phyloP scores from a whole-genome alignment of 2,329 filamentous ascomycete species.

The Epichloe glyceriae region DNA sequence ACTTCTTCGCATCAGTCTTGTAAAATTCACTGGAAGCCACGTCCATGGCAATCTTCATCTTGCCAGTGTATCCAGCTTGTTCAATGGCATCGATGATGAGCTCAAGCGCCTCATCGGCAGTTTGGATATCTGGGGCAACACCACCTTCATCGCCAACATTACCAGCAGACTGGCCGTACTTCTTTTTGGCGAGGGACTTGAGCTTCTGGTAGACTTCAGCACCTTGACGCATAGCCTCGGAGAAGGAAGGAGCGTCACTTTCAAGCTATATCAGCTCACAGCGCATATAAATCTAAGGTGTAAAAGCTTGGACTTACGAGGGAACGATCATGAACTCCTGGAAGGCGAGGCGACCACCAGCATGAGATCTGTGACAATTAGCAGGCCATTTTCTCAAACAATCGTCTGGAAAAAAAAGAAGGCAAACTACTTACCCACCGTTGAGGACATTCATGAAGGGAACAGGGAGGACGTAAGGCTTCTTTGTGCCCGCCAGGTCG shows the following conservation, averaged over 20 bases:
- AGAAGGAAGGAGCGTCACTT: constrained; percentile 76
- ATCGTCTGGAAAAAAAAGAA: not conserved
- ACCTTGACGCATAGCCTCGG: constrained; percentile 91
- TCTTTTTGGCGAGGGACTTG: constrained; percentile 96
- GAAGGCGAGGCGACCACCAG: constrained; percentile 89
- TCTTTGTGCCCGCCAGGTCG: constrained; percentile 79
- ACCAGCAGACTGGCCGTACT: constrained; percentile 96
- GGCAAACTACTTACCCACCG: constrained; percentile 38
- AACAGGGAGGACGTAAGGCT: constrained; percentile 80
- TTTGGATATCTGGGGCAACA: constrained; percentile 98
- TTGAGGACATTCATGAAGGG: constrained; percentile 93
- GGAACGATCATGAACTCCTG: constrained; percentile 96
- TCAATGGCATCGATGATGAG: constrained; percentile 93
- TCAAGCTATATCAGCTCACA: constrained; percentile 5
- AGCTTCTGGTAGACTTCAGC: constrained; percentile 97
- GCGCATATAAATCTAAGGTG: not conserved
- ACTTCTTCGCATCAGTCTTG: constrained; percentile 95
- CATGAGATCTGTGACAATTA: constrained; percentile 57
- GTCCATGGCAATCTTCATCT: constrained; percentile 98
- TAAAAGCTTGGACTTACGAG: constrained; percentile 39
- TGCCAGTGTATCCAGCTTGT: constrained; percentile 85
- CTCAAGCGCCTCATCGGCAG: constrained; percentile 88
- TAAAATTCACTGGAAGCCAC: constrained; percentile 99
- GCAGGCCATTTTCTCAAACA: not conserved
- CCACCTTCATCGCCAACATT: constrained; percentile 99